phyloP scores from a whole-genome alignment of 768 basidiomycete genomes.

The Cubamyces sp. region DNA sequence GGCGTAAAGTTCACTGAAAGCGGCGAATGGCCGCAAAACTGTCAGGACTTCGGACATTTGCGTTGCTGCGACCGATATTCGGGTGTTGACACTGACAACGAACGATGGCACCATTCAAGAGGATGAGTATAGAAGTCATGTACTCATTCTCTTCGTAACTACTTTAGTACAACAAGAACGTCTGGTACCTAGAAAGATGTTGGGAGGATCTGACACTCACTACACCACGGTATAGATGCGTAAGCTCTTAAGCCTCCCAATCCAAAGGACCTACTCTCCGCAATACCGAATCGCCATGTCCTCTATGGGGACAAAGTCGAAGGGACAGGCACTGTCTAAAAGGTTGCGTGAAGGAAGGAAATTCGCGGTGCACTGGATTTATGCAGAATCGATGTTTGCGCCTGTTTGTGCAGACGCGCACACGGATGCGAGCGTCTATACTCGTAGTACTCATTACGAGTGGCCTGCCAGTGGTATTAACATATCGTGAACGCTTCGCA shows the following conservation, averaged over 20 bases:
- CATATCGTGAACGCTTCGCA: no score
- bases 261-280: conserved; percentile 51
- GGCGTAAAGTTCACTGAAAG: no score
- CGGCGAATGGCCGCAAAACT: no score
- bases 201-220: conserved; percentile 66
- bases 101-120: no score
- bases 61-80: no score
- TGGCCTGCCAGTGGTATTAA: no score
- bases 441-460: no score
- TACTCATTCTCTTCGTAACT: not conserved
- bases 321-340: conserved; percentile 75
- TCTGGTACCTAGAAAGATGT: conserved; percentile 39
- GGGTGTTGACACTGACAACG: no score
- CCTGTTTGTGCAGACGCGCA: conserved; percentile 17
- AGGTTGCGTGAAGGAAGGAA: conserved; percentile 52
- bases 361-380: conserved; percentile 18
- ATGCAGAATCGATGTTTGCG: conserved; percentile 22
- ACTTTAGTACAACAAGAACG: not conserved
- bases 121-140: not conserved
- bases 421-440: no score
- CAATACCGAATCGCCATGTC: conserved; percentile 72
- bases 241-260: conserved; percentile 66
- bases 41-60: no score
- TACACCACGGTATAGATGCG: conserved; percentile 51
- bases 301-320: conserved; percentile 40